Percentiles rank a stretch among this genome's conserved stretches.
Conservation (phyloP, 2,329 filamentous ascomycete species). For the Fusarium paranaense region DNA sequence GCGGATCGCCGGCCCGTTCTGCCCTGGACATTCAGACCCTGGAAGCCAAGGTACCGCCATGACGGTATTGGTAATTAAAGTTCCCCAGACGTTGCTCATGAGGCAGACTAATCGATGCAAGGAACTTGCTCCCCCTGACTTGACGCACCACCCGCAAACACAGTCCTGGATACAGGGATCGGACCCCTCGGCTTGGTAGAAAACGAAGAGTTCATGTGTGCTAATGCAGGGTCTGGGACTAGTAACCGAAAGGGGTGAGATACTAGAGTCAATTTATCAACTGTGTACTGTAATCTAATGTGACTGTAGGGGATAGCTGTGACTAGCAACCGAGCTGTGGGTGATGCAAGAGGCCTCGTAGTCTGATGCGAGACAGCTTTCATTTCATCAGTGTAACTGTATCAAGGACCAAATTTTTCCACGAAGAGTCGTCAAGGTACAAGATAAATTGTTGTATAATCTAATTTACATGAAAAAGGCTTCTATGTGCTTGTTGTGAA, state of each 20-base stretch:
- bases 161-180: neutral
- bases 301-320: neutral
- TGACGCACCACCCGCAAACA: neutral
- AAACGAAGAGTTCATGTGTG: neutral
- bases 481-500: neutral
- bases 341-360: neutral
- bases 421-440: neutral
- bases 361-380: neutral
- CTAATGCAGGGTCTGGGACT: neutral
- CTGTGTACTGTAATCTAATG: neutral
- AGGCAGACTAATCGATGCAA: neutral
- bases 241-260: neutral
- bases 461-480: neutral
- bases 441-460: neutral
- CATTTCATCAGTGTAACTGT: neutral
- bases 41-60: neutral
- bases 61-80: neutral
- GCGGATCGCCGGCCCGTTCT: neutral
- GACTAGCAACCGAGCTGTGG: no score
- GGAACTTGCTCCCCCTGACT: neutral
- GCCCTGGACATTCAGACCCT: neutral
- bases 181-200: neutral
- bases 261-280: neutral
- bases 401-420: neutral
- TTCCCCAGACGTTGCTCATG: neutral